A percentile compares a stretch with the other conserved stretches of the same genome.
Evolutionary conservation across 331 rosid species (phyloP).

Genomic region (Pyrus hybrid): DNA sequence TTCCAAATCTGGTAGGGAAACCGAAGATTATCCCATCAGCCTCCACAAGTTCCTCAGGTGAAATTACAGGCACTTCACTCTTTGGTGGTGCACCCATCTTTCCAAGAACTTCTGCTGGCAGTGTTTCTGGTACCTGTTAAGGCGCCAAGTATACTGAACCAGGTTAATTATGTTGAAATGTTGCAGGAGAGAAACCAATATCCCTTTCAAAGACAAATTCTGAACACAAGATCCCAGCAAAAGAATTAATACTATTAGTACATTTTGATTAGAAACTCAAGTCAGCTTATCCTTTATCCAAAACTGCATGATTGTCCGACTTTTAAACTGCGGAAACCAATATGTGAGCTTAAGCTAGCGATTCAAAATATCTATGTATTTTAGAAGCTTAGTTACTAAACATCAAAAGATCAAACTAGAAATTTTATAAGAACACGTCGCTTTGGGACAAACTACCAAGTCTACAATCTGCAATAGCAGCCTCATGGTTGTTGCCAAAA

Average conservation of each 20-base stretch:
- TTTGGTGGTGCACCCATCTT: slow-evolving; percentile 86
- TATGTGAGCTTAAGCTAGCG: neutral
- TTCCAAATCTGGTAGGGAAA: slow-evolving; percentile 83
- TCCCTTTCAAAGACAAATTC: neutral
- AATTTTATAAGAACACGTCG: neutral
- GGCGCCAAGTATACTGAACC: neutral
- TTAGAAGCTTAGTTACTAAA: neutral
- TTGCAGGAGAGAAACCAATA: neutral
- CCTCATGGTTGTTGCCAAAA: neutral
- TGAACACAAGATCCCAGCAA: no score
- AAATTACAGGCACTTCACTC: slow-evolving; percentile 59
- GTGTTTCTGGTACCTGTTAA: slow-evolving; percentile 79
- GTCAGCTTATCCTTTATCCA: neutral
- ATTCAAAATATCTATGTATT: neutral
- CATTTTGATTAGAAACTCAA: neutral
- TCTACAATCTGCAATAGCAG: neutral
- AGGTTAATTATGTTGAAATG: neutral
- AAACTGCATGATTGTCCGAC: neutral
- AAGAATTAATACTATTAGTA: no score
- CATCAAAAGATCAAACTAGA: neutral
- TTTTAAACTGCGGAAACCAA: neutral
- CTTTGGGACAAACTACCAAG: neutral
- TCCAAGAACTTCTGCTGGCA: slow-evolving; percentile 48
- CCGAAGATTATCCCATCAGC: slow-evolving; percentile 83
- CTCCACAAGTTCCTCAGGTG: slow-evolving; percentile 55